Base-by-base conservation (phyloP, 148 eudicot genomes). In the Salicornia ramosissima region DNA sequence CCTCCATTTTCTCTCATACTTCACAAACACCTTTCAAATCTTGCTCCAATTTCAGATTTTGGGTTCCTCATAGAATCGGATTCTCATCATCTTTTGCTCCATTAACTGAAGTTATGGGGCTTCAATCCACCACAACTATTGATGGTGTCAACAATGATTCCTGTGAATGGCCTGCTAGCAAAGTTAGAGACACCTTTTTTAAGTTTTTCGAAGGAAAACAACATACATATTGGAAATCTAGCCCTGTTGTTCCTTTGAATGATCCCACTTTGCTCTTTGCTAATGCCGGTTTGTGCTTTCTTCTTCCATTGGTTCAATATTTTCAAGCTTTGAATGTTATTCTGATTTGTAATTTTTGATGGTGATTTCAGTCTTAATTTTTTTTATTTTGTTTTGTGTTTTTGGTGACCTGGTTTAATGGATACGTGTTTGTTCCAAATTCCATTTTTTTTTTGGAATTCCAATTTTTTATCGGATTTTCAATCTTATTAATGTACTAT, bases 241-340 rank as follows among this genome's bases (percentile, higher is more conserved):
- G 98, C 67, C 98, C 98, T 21, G 98, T 93, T 72, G 98, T 93
- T 64, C 98, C 98, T 69, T 71, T 72, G 39, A 88, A 90, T 78
- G 98, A 93, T 65, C 98, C 98, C 7, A 88, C 98, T 19, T 91
- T 93, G 50, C 88, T 93, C 56, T 93, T 93, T 60, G 92, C 98
- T 22, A 93, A 93, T 75, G 98, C 98, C n/a, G 98, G 98, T 93
- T 59, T 5, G 85, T 68, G 12, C 19, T 42, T n/a, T 46, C 8
- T 15, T 3, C 1, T 26, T 43, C 5, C 16, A 15, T 12, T n/a
- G n/a, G n/a, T 9, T 36, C 36, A 5, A 3, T 34, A 46, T 7
- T 42, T 49, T 28, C 31, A 1, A 39, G 45, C 4, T 14, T 36
- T 29, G 65, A 16, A 29, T 53, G 31, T 14, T 16, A 2, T 69